Evolutionary conservation across 1,139 yeast species (phyloP), one percentile per base, ranked within the genome.

Genomic region (Nakaseomyces delphensis): DNA sequence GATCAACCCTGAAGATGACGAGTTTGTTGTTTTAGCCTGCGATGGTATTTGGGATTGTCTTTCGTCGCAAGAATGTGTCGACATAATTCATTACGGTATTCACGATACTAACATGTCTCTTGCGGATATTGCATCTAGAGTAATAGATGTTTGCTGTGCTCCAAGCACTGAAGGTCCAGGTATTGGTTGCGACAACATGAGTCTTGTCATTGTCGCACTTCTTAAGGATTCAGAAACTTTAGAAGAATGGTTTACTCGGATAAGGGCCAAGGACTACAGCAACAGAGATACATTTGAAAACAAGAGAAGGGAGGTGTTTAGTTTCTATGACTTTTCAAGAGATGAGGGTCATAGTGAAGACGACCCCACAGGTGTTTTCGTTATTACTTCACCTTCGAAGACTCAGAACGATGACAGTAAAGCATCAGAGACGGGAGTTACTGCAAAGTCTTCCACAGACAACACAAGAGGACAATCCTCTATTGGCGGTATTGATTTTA

Each of bases 1-100:
- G 21, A 65, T 83, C 44, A 72, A 84, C 47, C 67, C 67, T 39
- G 69, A 67, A 6, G 69, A 71, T 40, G 98, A 91, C 64, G 98
- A 91, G 68, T 91, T 91, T 62, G 70, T 91, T 39, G 78, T 91
- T 32, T 74, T 91, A 52, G 98, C 98, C 1, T 91, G 98, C 69
- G 98, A 91, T 64, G 98, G 98, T 59, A 91, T 91, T 59, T 91
- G 98, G 98, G 98, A 91, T 66, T 91, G 97, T 68, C 74, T 89
- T 62, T 76, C 94, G 9, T 83, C 95, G 28, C 97, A 91, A 66
- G 89, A 82, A 61, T 93, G 87, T 60, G 87, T 91, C 40, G 96
- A 91, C 64, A 79, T 93, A 66, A 87, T 91, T 46, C 83, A 96
- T 67, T 77, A 91, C 59, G 96, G 96, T 45, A 77, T 93, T 45